phyloP scores from a whole-genome alignment of 306 rosid genomes.

The Quercus dentata region DNA sequence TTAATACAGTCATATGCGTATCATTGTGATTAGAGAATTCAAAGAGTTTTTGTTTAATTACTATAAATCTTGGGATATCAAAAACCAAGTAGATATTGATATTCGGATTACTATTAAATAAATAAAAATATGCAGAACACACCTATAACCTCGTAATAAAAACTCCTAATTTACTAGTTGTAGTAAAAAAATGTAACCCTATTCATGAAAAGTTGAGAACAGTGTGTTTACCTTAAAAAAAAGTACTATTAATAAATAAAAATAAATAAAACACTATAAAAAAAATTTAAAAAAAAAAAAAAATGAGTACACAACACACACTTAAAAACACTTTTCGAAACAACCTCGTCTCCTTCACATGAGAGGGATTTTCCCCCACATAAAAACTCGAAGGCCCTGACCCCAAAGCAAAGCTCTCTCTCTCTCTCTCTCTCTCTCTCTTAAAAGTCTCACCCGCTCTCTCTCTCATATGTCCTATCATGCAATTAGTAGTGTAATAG shows the following conservation, averaged over 20 bases:
- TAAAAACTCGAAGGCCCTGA: constrained; percentile 21
- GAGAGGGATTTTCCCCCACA: constrained; percentile 48
- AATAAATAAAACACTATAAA: not conserved
- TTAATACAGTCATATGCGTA: no score
- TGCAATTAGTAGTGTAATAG: constrained; percentile 53
- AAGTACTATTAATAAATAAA: no score
- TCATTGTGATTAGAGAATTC: no score
- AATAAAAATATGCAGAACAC: no score
- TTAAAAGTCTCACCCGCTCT: not conserved
- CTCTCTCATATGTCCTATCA: constrained; percentile 68
- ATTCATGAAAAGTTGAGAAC: not conserved
- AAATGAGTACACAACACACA: not conserved
- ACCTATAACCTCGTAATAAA: no score
- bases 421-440: not conserved
- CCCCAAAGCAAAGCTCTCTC: constrained; percentile 31
- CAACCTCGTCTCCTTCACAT: constrained; percentile 43
- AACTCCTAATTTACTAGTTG: no score
- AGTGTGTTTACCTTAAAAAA: constrained; percentile 24
- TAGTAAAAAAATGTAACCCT: no score
- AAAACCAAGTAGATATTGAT: no score
- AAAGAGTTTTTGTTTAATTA: no score
- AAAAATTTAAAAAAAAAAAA: not conserved
- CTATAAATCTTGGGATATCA: no score
- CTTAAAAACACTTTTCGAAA: constrained; percentile 29
- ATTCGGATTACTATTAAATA: no score